Base-by-base conservation (phyloP, 257 asterid genomes). In the Nicotiana noctiflora region DNA sequence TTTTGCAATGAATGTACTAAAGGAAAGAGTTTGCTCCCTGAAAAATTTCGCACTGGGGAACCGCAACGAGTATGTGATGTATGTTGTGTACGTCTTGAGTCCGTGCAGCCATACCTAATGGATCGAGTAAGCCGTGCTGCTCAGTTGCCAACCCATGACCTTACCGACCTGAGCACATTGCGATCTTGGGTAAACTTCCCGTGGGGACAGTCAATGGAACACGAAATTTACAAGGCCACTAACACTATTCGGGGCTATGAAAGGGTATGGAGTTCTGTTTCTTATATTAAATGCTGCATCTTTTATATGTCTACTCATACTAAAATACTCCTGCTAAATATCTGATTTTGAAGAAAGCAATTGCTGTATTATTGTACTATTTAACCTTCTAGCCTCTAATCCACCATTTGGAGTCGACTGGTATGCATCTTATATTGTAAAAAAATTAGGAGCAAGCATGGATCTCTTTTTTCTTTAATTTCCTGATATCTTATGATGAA, bases 181-280 rank as follows among this genome's bases (percentile, higher is more conserved):
- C 90, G 99, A 87, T 96, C 99, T 51, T 96, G 99, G 99, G 91
- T 96, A 56, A 96, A 96, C 86, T 94, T 96, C 80, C 99, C 99
- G 0, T 96, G 98, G 99, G 98, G 98, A 23, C 99, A 96, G 86
- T 88, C 99, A 8, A 92, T 96, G 99, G 99, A 96, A 83, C 83
- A 91, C 53, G 99, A 96, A 89, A 96, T 94, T 75, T 96, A 96
- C 86, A 94, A 96, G 92, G 98, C 99, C 76, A 86, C 98, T 53
- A 96, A 94, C 90, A 88, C 92, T 25, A 89, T 96, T 64, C 91
- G 91, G 77, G 86, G 95, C 65, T 96, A 96, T 84, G 81, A 88
- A 40, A 89, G 77, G 97, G 99, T 96, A 83, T 83, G 86, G 52
- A 18, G 29, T 53, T 78, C 34, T 37, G 5, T 23, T 21, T 29